These are phyloP conservation scores for Colletotrichum sp. DNA, from an alignment of 2,329 filamentous ascomycete species.

Conservation along the genomic window DNA sequence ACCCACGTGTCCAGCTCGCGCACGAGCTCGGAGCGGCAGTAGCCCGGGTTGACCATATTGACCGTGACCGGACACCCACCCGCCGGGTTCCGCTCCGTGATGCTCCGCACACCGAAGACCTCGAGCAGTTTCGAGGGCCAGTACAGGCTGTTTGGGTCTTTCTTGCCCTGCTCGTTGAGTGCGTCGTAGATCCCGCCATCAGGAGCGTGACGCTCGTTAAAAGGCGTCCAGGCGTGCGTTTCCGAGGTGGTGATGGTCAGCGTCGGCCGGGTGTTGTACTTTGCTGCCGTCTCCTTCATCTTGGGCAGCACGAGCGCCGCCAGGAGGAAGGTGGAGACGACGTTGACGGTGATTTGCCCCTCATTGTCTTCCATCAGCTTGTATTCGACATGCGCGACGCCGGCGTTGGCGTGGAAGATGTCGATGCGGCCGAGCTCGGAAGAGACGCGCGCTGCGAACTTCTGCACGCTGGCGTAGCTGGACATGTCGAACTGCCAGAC, in stretches of 20 bases:
- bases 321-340: constrained; percentile 57
- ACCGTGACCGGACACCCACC: constrained; percentile 43
- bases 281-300: constrained; percentile 43
- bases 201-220: constrained; percentile 28
- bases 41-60: constrained; percentile 57
- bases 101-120: constrained; percentile 28
- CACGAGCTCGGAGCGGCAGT: constrained; percentile 52
- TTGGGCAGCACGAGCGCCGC: constrained; percentile 55
- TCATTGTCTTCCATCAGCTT: constrained; percentile 49
- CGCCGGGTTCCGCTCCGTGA: constrained; percentile 20
- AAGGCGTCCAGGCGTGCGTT: constrained; percentile 28
- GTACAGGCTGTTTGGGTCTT: constrained; percentile 26
- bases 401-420: constrained; percentile 45
- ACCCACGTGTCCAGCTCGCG: constrained; percentile 33
- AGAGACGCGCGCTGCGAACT: constrained; percentile 43
- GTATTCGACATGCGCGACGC: constrained; percentile 40
- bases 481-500: constrained; percentile 57
- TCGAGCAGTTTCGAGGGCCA: constrained; percentile 34
- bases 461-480: constrained; percentile 48
- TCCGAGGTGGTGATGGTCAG: constrained; percentile 32
- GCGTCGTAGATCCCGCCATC: constrained; percentile 31
- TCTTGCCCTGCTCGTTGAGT: constrained; percentile 27
- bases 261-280: constrained; percentile 23
- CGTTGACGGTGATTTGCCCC: constrained; percentile 55
- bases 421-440: constrained; percentile 46